Evolutionary conservation across 2,329 filamentous ascomycete genomes (phyloP), one percentile per base, ranked within the genome.

Genomic region (Xylaria sp.): DNA sequence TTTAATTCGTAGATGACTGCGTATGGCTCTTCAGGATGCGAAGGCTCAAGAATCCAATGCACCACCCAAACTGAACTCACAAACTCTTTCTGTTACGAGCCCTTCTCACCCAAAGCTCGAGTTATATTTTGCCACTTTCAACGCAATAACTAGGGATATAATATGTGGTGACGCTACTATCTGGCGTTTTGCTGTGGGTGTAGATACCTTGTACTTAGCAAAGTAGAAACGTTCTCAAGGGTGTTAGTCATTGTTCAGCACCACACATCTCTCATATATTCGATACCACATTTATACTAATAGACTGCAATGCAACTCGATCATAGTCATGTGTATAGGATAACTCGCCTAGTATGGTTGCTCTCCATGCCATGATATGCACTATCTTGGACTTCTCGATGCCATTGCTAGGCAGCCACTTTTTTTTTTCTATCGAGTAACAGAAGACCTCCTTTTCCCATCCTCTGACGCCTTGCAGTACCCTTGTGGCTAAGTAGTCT

Each of bases 391-490:
- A 37, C n/a, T 32, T 54, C 18, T 58, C 47, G 44, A 32, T 27
- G 48, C 23, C 47, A 25, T 32, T 35, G 48, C n/a, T 10, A 25
- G 59, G n/a, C 13, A 59, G 53, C 16, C 8, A 47, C 18, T n/a
- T 65, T 27, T 32, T 35, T n/a, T 65, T 35, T 40, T 51, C 25
- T 27, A 32, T 47, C 57, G n/a, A 18, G 44, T 44, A 35, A 18
- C 21, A 35, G 40, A 8, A 47, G 40, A 32, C 40, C 18, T 25
- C 29, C 37, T 25, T 54, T 63, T 58, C 35, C 48, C 44, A 27
- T 51, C 44, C 54, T 61, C 59, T 44, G 48, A 65, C 42, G 50
- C 65, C 65, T 60, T 44, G 62, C 29, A 58, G 44, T 55, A 44
- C 29, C 37, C 13, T 61, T 16, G 27, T 48, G 9, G 23, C 13